These are phyloP conservation scores for Yamadazyma songkhlaensis DNA, from an alignment of 1,139 yeast genomes.

Conservation along the genomic window DNA sequence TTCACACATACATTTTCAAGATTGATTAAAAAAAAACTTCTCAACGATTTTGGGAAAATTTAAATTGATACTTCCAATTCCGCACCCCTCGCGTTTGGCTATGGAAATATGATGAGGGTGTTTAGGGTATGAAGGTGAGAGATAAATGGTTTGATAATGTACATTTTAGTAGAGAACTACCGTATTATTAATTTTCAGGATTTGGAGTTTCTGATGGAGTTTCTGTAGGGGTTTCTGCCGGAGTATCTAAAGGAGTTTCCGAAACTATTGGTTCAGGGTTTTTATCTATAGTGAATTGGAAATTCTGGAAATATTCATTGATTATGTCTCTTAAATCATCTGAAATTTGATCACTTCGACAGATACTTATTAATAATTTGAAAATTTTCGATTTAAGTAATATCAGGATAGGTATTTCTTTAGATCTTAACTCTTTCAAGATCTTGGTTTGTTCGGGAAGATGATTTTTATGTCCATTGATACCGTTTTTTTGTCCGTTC, in stretches of 20 bases:
- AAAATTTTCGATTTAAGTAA: slow-evolving; percentile 30
- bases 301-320: slow-evolving; percentile 20
- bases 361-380: slow-evolving; percentile 29
- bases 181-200: background rate
- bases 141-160: too few species aligned
- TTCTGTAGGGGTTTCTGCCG: background rate
- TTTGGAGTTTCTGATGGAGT: background rate
- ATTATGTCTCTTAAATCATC: slow-evolving; percentile 20
- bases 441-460: slow-evolving; percentile 5
- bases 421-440: slow-evolving; percentile 19
- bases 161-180: too few species aligned
- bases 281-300: slow-evolving; percentile 19
- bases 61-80: background rate
- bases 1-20: slow-evolving; percentile 1
- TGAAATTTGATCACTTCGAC: slow-evolving; percentile 24
- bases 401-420: slow-evolving; percentile 27
- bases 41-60: slow-evolving; percentile 4
- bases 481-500: background rate
- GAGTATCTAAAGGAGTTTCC: background rate
- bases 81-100: background rate
- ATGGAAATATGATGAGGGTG: background rate
- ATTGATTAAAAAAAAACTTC: slow-evolving; percentile 2
- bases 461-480: too few species aligned
- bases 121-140: too few species aligned
- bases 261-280: slow-evolving; percentile 18